A percentile compares a stretch with the other conserved stretches of the same genome.
These are phyloP conservation scores for Microbotryum scabiosae DNA, from an alignment of 1,284 basidiomycete species.

Conservation along the genomic window DNA sequence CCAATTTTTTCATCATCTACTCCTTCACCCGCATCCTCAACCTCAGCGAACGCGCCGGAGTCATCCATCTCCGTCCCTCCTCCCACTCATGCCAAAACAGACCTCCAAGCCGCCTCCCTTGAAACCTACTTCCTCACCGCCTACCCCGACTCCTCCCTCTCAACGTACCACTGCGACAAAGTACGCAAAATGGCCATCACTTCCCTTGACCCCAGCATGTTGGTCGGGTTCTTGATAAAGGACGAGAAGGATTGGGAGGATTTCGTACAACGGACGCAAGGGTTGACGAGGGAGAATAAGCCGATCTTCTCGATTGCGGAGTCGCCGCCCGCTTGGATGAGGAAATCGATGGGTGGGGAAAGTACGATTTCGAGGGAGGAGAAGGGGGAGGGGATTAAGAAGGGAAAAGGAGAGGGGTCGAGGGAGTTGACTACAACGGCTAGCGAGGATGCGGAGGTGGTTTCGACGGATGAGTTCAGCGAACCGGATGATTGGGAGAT, in stretches of 20 bases:
- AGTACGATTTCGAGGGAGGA: background rate
- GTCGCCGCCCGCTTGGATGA: conserved; percentile 27
- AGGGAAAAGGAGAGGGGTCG: background rate
- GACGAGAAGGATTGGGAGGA: conserved; percentile 77
- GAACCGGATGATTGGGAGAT: conserved; percentile 11
- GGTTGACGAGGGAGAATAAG: conserved; percentile 22
- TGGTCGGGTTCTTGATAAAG: conserved; percentile 80
- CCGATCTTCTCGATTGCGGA: conserved; percentile 39
- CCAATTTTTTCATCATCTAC: conserved; percentile 3
- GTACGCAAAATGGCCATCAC: conserved; percentile 86
- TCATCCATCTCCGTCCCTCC: conserved; percentile 13
- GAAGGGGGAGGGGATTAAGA: background rate
- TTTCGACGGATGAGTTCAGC: conserved; percentile 5
- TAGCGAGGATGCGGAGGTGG: background rate
- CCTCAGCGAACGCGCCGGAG: background rate
- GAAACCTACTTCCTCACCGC: conserved; percentile 56
- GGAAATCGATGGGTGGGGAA: background rate
- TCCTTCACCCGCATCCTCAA: no score
- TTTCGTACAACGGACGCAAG: conserved; percentile 52
- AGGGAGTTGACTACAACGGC: background rate
- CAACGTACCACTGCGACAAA: conserved; percentile 87
- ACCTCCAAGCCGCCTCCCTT: conserved; percentile 28
- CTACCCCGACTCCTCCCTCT: conserved; percentile 58
- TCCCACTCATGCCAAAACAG: conserved; percentile 3
- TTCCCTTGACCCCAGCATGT: conserved; percentile 92